Conservation (phyloP, 495 filamentous ascomycete genomes). For the Letharia lupina region DNA sequence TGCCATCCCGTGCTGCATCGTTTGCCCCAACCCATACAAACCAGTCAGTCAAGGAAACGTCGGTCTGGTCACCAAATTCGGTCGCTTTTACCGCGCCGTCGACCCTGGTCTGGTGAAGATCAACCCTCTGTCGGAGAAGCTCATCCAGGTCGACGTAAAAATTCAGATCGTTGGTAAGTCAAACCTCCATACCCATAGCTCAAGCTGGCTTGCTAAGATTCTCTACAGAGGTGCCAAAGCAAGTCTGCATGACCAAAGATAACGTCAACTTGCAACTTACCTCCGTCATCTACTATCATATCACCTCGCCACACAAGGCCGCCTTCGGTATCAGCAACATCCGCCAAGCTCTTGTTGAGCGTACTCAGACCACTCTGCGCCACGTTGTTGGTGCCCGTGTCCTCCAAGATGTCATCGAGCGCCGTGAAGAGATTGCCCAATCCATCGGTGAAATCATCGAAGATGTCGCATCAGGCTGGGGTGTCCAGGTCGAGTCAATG, state of each 20-base stretch:
- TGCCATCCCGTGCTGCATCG: slow-evolving; percentile 85
- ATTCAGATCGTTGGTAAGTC: slow-evolving; percentile 83
- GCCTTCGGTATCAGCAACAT: slow-evolving; percentile 97
- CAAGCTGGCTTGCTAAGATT: background rate
- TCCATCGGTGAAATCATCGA: slow-evolving; percentile 97
- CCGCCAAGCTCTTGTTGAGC: slow-evolving; percentile 88
- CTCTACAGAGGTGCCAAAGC: slow-evolving; percentile 72
- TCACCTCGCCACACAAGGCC: slow-evolving; percentile 88
- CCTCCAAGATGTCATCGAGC: slow-evolving; percentile 97
- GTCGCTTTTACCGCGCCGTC: slow-evolving; percentile 91
- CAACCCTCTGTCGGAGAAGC: slow-evolving; percentile 87
- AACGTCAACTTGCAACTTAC: slow-evolving; percentile 91
- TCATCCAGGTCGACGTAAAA: slow-evolving; percentile 95
- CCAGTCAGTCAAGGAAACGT: slow-evolving; percentile 88
- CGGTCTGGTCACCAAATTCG: slow-evolving; percentile 90
- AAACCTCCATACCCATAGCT: background rate
- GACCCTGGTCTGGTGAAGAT: slow-evolving; percentile 96
- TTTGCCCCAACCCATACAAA: slow-evolving; percentile 95
- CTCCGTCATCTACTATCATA: slow-evolving; percentile 98
- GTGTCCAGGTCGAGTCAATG: slow-evolving; percentile 95
- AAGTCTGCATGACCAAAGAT: slow-evolving; percentile 99
- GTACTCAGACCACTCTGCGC: slow-evolving; percentile 94
- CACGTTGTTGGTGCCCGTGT: slow-evolving; percentile 96
- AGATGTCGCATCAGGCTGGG: slow-evolving; percentile 89
- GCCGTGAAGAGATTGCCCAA: slow-evolving; percentile 91